Percentiles rank a stretch among this genome's conserved stretches.
Conservation (phyloP, 495 filamentous ascomycete genomes). For the Daldinia caldariorum region DNA sequence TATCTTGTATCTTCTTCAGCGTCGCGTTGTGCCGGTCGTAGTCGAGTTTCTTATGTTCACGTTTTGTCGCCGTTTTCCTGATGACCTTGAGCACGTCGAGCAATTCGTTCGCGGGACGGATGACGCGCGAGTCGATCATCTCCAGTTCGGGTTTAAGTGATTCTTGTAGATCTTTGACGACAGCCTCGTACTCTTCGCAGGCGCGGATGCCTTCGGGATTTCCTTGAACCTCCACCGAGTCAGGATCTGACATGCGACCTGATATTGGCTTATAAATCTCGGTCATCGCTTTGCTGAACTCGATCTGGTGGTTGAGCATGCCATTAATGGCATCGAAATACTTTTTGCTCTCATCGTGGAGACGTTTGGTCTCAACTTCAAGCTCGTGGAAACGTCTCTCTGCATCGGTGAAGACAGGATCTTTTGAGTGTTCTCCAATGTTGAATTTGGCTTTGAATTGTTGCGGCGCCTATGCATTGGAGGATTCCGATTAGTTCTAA, state of each 20-base stretch:
- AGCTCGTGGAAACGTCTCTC: slow-evolving; percentile 94
- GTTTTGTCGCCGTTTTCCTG: slow-evolving; percentile 86
- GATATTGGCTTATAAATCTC: slow-evolving; percentile 99
- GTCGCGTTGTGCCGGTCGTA: slow-evolving; percentile 86
- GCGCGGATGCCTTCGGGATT: slow-evolving; percentile 95
- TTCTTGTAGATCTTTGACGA: slow-evolving; percentile 89
- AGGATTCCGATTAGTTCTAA: slow-evolving; percentile 17
- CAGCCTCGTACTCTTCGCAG: slow-evolving; percentile 94
- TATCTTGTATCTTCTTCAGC: slow-evolving; percentile 94
- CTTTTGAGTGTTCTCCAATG: slow-evolving; percentile 91
- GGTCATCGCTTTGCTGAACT: slow-evolving; percentile 93
- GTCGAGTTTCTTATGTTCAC: slow-evolving; percentile 97
- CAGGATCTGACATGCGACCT: slow-evolving; percentile 92
- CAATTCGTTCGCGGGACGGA: slow-evolving; percentile 93
- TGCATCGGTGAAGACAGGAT: slow-evolving; percentile 92
- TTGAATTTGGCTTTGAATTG: slow-evolving; percentile 91
- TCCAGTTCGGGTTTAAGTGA: slow-evolving; percentile 91
- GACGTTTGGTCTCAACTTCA: slow-evolving; percentile 92
- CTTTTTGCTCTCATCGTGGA: slow-evolving; percentile 94
- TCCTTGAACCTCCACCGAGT: slow-evolving; percentile 79
- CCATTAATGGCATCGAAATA: slow-evolving; percentile 98
- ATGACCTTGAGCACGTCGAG: slow-evolving; percentile 95
- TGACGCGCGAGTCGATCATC: slow-evolving; percentile 93
- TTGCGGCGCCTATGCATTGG: slow-evolving; percentile 77
- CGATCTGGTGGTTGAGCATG: slow-evolving; percentile 98